Base-by-base conservation (phyloP, 768 basidiomycete genomes). In the Phanerochaete carnosa region DNA sequence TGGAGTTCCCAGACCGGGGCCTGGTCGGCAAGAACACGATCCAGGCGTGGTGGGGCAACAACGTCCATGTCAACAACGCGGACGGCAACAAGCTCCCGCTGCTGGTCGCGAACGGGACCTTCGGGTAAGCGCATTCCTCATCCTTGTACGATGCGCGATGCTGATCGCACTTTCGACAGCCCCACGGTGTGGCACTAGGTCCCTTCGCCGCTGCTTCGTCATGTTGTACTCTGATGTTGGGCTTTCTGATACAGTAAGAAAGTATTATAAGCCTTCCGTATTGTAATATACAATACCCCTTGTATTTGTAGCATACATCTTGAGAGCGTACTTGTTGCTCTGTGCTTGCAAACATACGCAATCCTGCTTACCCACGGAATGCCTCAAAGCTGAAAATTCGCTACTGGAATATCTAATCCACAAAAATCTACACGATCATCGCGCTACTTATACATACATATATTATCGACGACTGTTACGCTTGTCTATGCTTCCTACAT, bases 1-100 rank as follows among this genome's bases (percentile, higher is more conserved):
- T 77, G 35, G 73, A 75, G 61, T 77, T 69, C 60, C 76, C 76
- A 2, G 49, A 23, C 55, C 71, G 74, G 59, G 73, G 72, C 29
- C 68, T 64, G 32, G 75, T 77, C 55, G 75, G 76, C 52, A 23
- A 33, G 39, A 65, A 68, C 60, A 72, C 69, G 23, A 67, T 77
- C 52, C 65, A 65, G 45, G 37, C 47, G 7, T 77, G 76, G 76
- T 76, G 75, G 75, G 76, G 76, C 28, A 77, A 77, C 62, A 73
- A 71, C n/a, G 75, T 76, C 29, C 69, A 52, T 61, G 11, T 55
- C 35, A 68, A 70, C 0, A 78, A 72, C 1, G 75, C 66, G 2
- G 77, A 78, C 46, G 59, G 45, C n/a, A 32, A 32, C 19, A 62
- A 69, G 43, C 66, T 59, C 11, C 65, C 64, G 26, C 67, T 70